Evolutionary conservation across 768 basidiomycete genomes (phyloP).

Genomic region (Tricholoma terreum): DNA sequence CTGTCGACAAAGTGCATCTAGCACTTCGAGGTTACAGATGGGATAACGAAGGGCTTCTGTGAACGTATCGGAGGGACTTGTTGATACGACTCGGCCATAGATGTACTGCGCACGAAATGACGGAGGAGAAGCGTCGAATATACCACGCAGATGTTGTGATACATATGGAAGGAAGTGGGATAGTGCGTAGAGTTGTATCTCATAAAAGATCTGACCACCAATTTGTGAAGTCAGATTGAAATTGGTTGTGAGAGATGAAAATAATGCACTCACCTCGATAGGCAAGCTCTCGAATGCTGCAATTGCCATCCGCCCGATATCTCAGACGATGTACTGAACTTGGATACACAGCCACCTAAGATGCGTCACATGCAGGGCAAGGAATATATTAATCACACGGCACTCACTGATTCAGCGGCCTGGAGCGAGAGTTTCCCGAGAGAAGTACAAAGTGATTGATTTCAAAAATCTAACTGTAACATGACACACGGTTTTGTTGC

Average conservation of each 20-base stretch:
- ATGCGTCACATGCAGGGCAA: too few species aligned
- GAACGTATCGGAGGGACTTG: conserved; percentile 29
- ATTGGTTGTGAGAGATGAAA: neutral
- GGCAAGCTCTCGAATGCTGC: conserved; percentile 32
- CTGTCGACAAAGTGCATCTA: conserved; percentile 39
- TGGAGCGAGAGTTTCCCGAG: too few species aligned
- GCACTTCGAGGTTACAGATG: conserved; percentile 52
- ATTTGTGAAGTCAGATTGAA: conserved; percentile 8
- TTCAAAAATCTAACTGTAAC: too few species aligned
- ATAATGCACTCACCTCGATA: conserved; percentile 34
- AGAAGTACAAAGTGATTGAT: too few species aligned
- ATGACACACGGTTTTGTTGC: too few species aligned
- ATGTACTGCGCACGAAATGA: conserved; percentile 71
- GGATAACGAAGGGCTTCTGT: conserved; percentile 59
- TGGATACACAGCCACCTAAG: too few species aligned
- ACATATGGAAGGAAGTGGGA: conserved; percentile 61
- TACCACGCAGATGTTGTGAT: conserved; percentile 48
- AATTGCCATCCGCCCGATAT: neutral
- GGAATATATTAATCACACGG: too few species aligned
- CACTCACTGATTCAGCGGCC: too few species aligned
- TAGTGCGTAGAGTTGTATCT: conserved; percentile 69
- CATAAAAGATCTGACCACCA: conserved; percentile 62
- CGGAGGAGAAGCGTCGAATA: conserved; percentile 55
- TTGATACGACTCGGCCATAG: conserved; percentile 24
- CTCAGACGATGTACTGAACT: too few species aligned